Evolutionary conservation across 1,139 yeast species (phyloP).

Genomic region (Lodderomyces orthopsilosis): DNA sequence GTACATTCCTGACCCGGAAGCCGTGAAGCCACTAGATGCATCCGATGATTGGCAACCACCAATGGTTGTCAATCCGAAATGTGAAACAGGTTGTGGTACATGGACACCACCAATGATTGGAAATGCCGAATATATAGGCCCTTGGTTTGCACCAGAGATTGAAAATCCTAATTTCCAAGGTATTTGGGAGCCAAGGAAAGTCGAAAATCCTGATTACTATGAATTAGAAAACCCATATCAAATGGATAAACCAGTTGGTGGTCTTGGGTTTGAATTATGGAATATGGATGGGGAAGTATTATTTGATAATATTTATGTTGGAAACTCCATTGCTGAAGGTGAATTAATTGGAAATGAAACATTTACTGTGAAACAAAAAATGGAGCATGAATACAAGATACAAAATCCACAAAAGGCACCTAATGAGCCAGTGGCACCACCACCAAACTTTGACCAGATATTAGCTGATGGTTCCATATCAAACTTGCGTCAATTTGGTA

Average conservation of each 20-base stretch:
- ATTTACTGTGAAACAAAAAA: slow-evolving; percentile 55
- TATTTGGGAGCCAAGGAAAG: slow-evolving; percentile 66
- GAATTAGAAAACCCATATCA: slow-evolving; percentile 59
- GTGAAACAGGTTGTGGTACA: slow-evolving; percentile 75
- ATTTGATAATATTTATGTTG: slow-evolving; percentile 82
- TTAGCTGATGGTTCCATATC: slow-evolving; percentile 25
- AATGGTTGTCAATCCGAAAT: slow-evolving; percentile 66
- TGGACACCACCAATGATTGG: slow-evolving; percentile 57
- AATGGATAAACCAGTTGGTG: slow-evolving; percentile 69
- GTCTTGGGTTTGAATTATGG: slow-evolving; percentile 88
- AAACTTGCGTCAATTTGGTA: slow-evolving; percentile 17
- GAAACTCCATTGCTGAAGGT: slow-evolving; percentile 80
- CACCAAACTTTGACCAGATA: slow-evolving; percentile 37
- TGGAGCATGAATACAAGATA: slow-evolving; percentile 48
- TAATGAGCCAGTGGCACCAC: slow-evolving; percentile 41
- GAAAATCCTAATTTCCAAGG: slow-evolving; percentile 79
- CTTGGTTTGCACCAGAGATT: slow-evolving; percentile 68
- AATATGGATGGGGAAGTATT: slow-evolving; percentile 72
- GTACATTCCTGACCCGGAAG: slow-evolving; percentile 63
- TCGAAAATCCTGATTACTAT: slow-evolving; percentile 67
- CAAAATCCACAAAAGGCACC: slow-evolving; percentile 40
- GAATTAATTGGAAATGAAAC: slow-evolving; percentile 79
- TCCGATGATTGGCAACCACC: slow-evolving; percentile 84
- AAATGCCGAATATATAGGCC: slow-evolving; percentile 73
- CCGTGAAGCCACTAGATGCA: slow-evolving; percentile 63